Conservation (phyloP, 805 yeast species). For the Barnettozyma vustinii region DNA sequence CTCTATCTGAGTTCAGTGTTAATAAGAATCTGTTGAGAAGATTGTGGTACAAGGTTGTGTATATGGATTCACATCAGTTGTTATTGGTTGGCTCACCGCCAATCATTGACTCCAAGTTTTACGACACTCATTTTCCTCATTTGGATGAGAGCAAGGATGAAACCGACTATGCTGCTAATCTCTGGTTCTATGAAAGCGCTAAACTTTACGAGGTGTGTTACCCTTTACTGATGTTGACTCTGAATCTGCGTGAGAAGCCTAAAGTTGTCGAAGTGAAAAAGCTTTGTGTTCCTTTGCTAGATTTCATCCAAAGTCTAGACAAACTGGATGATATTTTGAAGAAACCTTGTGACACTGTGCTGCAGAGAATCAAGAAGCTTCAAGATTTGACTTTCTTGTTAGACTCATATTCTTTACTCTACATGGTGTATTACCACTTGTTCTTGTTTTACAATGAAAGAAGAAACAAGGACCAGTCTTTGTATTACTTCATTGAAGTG, state of each 20-base stretch:
- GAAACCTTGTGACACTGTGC: constrained; percentile 15
- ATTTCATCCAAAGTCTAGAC: constrained; percentile 1
- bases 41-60: constrained; percentile 20
- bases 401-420: constrained; percentile 14
- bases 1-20: not conserved
- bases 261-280: constrained; percentile 10
- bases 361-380: constrained; percentile 15
- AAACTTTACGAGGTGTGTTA: constrained; percentile 13
- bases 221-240: constrained; percentile 16
- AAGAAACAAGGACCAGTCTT: constrained; percentile 10
- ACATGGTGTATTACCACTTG: constrained; percentile 21
- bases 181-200: constrained; percentile 12
- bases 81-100: constrained; percentile 21
- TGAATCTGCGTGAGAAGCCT: constrained; percentile 18
- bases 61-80: constrained; percentile 18
- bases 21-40: constrained; percentile 20
- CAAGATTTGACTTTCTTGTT: constrained; percentile 6
- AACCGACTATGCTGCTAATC: constrained; percentile 17
- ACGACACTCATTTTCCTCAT: constrained; percentile 24
- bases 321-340: constrained; percentile 14
- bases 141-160: constrained; percentile 19
- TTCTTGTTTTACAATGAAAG: constrained; percentile 17
- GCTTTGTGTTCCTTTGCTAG: constrained; percentile 12
- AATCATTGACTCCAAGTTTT: constrained; percentile 15
- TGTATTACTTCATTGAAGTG: constrained; percentile 11